Base-by-base conservation (phyloP, 331 rosid species). In the Malus hybrid region DNA sequence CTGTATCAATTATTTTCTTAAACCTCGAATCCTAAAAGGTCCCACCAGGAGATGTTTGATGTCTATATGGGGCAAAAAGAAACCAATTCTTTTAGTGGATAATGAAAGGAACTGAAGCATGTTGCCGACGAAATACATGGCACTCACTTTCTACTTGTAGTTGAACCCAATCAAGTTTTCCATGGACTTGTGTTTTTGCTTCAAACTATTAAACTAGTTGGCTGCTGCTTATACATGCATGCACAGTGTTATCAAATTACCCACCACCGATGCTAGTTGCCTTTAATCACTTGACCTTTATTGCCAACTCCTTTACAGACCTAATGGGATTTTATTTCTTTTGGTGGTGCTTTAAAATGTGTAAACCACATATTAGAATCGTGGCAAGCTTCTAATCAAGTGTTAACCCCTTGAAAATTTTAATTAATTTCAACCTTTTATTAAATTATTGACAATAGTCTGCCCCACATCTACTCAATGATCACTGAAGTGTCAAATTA, bases 61-160 rank as follows among this genome's bases (percentile, higher is more conserved):
- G 18, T 5, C 52, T 34, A 83, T 81, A 36, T 79, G 77, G 80
- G 69, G 33, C 75, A 75, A 81, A 82, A 86, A 73, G 80, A 66
- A 82, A 79, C 19, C 80, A 46, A 83, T 75, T 88, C 81, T 84
- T 86, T 85, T 72, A 78, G 82, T 83, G 90, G 91, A 86, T 78
- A 83, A 83, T 65, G 88, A 85, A 75, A 80, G 84, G 65, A 60
- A 77, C 19, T 13, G 66, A 73, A 71, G 34, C 12, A 22, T 22
- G 63, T 77, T 72, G 75, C 52, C 75, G 62, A 77, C 77, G 50
- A 66, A 72, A 76, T 83, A 66, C 50, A 78, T 79, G 86, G 76
- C 75, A 81, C 82, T 86, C 84, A 78, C 75, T 85, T 82, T 76
- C 79, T 73, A 61, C 77, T 80, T 74, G 55, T 46, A 70, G 76